Conservation (phyloP, 106 monocot species). For the Platanthera guangdongensis region DNA sequence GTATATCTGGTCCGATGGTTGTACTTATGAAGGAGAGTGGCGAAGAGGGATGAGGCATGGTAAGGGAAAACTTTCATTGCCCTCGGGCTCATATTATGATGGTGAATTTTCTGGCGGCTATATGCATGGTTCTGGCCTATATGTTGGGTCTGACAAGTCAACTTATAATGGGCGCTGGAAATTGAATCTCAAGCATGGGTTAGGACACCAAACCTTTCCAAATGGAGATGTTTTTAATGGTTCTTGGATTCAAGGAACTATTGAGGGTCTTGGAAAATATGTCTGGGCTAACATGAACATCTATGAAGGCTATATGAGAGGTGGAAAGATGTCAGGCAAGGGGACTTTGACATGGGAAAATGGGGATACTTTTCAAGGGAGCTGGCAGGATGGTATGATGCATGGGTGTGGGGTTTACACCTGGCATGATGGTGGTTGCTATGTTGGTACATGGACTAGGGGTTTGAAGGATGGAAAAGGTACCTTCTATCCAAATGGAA, state of each 20-base stretch:
- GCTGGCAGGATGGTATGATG: slow-evolving; percentile 86
- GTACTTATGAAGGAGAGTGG: slow-evolving; percentile 87
- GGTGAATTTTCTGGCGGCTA: slow-evolving; percentile 92
- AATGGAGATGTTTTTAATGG: slow-evolving; percentile 91
- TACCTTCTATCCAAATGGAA: slow-evolving; percentile 70
- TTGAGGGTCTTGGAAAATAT: slow-evolving; percentile 92
- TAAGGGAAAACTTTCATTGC: slow-evolving; percentile 69
- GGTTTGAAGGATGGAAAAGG: slow-evolving; percentile 98
- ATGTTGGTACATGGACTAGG: slow-evolving; percentile 93
- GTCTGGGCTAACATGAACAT: slow-evolving; percentile 73
- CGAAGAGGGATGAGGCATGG: slow-evolving; percentile 93
- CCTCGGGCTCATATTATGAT: slow-evolving; percentile 71
- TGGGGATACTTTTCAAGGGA: slow-evolving; percentile 89
- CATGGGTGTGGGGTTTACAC: slow-evolving; percentile 92
- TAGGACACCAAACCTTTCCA: slow-evolving; percentile 64
- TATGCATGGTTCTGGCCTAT: slow-evolving; percentile 73
- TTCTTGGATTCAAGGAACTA: slow-evolving; percentile 86
- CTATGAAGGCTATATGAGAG: slow-evolving; percentile 79
- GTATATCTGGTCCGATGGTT: slow-evolving; percentile 81
- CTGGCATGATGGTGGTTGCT: slow-evolving; percentile 80
- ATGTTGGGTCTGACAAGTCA: slow-evolving; percentile 41
- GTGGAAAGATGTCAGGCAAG: slow-evolving; percentile 78
- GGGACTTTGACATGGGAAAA: slow-evolving; percentile 86
- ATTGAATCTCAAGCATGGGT: slow-evolving; percentile 77
- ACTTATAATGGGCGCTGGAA: slow-evolving; percentile 85